Base-by-base conservation (phyloP, 352 stramenopile species). In the Pythium coloratum region DNA sequence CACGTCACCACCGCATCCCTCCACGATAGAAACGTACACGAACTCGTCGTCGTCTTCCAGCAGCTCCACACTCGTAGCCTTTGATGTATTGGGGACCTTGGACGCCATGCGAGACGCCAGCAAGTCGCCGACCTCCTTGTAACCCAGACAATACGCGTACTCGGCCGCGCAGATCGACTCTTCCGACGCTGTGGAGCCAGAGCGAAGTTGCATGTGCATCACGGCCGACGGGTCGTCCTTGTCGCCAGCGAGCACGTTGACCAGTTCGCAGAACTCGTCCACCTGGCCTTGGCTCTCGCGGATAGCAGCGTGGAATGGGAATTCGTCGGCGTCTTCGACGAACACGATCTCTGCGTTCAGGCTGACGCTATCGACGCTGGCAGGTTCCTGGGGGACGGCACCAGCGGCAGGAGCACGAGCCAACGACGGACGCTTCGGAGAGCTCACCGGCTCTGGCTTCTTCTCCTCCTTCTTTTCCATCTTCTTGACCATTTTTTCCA, bases 301-400 rank as follows among this genome's bases (percentile, higher is more conserved):
- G 6, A 75, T 50, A 1, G 69, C 64, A 7, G 28, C 49, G 51
- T 72, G 59, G 56, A 60, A 72, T 24, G 59, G 69, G 46, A 71
- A 69, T 4, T 13, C 33, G n/a, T 44, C n/a, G 14, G 12, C 38
- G 44, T 64, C 44, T 0, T 47, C 42, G 8, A 53, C n/a, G 20
- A 69, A 40, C 18, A 42, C 40, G 16, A 26, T 9, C 14, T 50
- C 42, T 7, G 13, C 6, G 38, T 14, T 14, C 9, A 1, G 38
- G 10, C 10, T n/a, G 4, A 61, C 53, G 28, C 46, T 54, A 1
- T 42, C 40, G 0, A 24, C 30, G 1, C 33, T 34, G 16, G 8
- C n/a, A 18, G 34, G 18, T 9, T 40, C 9, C 10, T 57, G 32
- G 0, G 20, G 20, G 42, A 24, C 42, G 24, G 18, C 20, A 42